phyloP scores from a whole-genome alignment of 495 filamentous ascomycete genomes.

The Podospora sp. region DNA sequence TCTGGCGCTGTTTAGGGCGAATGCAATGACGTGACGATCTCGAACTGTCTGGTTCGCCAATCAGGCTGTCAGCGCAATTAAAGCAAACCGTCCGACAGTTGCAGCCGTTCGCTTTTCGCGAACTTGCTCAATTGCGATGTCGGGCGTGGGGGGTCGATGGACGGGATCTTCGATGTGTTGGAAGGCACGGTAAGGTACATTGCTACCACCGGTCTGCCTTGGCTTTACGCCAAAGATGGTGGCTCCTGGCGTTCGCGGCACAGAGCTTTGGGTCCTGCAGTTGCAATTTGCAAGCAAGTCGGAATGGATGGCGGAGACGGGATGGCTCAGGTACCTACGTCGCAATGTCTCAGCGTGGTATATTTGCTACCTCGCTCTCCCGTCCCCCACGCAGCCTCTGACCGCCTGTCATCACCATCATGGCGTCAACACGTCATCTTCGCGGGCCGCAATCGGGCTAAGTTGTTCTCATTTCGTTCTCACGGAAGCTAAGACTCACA shows the following conservation, averaged over 20 bases:
- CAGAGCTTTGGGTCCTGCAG: neutral
- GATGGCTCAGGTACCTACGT: conserved; percentile 2
- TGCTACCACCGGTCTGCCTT: neutral
- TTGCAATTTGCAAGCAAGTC: neutral
- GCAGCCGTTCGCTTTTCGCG: neutral
- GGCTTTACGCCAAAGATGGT: neutral
- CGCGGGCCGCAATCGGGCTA: conserved; percentile 3
- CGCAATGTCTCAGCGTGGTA: conserved; percentile 2
- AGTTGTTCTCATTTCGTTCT: neutral
- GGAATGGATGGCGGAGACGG: conserved; percentile 17
- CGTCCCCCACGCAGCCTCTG: conserved; percentile 1
- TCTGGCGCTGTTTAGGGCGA: neutral
- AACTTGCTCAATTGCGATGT: conserved; percentile 18
- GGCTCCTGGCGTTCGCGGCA: conserved; percentile 4
- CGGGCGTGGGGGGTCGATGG: neutral
- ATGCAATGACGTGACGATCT: conserved; percentile 12
- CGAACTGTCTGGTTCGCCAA: conserved; percentile 7
- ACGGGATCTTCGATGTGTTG: neutral
- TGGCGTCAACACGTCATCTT: conserved; percentile 14
- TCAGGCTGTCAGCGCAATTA: neutral
- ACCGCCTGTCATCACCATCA: neutral
- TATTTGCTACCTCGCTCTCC: neutral
- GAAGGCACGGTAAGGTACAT: neutral
- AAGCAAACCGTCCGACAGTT: conserved; percentile 1
- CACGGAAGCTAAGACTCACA: neutral